Percentiles rank a stretch among this genome's conserved stretches.
Conservation (phyloP, 2,329 filamentous ascomycete genomes). For the Xylariales sp. region DNA sequence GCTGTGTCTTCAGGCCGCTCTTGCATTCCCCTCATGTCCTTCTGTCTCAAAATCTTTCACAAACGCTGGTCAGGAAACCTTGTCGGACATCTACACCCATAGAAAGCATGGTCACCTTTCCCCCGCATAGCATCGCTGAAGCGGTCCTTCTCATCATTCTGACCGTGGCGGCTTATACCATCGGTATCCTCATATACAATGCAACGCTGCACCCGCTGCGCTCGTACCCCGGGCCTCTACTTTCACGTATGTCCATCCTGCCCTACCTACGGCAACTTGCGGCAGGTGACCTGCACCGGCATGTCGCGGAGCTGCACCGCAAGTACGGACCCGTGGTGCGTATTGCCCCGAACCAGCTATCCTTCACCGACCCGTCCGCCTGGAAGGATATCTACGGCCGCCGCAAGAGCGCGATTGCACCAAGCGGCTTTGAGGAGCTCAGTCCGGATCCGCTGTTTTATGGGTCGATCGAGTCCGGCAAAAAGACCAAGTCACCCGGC, state of each 20-base stretch:
- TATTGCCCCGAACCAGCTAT: slow-evolving; percentile 13
- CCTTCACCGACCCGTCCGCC: slow-evolving; percentile 9
- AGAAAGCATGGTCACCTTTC: neutral
- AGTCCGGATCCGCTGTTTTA: neutral
- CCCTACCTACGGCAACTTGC: neutral
- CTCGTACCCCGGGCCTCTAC: neutral
- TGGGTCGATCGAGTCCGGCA: neutral
- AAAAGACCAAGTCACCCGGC: neutral
- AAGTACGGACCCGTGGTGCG: slow-evolving; percentile 10
- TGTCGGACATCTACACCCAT: too few relatives aligned
- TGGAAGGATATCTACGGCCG: slow-evolving; percentile 14
- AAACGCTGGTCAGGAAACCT: too few relatives aligned
- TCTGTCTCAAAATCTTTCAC: too few relatives aligned
- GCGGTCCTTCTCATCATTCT: neutral
- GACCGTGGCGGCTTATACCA: neutral
- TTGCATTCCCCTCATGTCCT: too few relatives aligned
- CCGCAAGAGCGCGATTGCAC: neutral
- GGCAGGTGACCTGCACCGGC: neutral
- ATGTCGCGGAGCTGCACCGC: neutral
- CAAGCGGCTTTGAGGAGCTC: neutral
- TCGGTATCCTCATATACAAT: neutral
- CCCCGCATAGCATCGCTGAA: neutral
- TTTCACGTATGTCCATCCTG: neutral
- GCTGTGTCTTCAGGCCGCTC: too few relatives aligned
- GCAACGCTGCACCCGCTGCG: neutral